These are phyloP conservation scores for Stachybotrys chartarum DNA, from an alignment of 2,329 filamentous ascomycete species.

Conservation along the genomic window DNA sequence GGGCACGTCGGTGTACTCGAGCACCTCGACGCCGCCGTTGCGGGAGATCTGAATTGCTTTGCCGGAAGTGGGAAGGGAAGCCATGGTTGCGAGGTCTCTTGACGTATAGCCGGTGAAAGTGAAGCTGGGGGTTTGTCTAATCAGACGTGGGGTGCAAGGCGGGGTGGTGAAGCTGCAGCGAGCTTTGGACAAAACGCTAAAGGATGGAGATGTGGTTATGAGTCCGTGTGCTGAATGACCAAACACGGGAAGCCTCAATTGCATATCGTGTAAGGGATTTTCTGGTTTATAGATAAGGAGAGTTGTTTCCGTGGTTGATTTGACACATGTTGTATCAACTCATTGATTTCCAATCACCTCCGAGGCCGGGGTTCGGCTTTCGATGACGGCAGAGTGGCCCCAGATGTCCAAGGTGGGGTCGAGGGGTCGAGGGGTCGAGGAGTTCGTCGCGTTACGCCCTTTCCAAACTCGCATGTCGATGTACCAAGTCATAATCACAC, in stretches of 20 bases:
- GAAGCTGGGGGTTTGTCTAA: neutral
- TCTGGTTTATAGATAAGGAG: neutral
- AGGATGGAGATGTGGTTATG: neutral
- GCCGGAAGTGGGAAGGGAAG: conserved; percentile 64
- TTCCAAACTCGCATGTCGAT: neutral
- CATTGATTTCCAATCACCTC: neutral
- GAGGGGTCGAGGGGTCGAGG: neutral
- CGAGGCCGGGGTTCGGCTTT: neutral
- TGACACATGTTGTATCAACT: neutral
- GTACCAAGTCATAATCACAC: too few relatives aligned
- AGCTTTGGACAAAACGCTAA: neutral
- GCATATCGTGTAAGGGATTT: neutral
- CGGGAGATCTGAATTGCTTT: conserved; percentile 61
- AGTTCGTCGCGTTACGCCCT: neutral
- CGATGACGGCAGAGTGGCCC: neutral
- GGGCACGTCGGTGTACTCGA: conserved; percentile 62
- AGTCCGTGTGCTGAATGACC: neutral
- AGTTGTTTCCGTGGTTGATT: neutral
- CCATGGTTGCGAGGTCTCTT: conserved; percentile 46
- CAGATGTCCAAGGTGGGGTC: neutral
- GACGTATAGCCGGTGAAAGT: neutral
- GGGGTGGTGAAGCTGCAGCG: neutral
- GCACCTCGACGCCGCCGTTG: conserved; percentile 60
- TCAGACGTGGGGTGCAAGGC: neutral
- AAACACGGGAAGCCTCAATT: neutral